Base-by-base conservation (phyloP, 345 rosid species). In the Linum usitatissimum region DNA sequence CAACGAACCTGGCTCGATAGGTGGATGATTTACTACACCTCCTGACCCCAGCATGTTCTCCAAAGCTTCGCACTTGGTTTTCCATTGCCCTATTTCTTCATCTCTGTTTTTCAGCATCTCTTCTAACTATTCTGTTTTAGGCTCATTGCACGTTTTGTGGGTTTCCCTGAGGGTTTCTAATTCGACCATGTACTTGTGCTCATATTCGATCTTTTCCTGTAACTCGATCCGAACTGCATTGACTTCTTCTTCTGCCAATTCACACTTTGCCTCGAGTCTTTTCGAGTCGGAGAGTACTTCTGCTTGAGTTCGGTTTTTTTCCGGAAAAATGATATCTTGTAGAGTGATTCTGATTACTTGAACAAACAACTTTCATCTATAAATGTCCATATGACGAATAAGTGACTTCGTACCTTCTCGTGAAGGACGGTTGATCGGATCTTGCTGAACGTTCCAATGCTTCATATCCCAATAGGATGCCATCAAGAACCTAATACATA, bases 191-290 rank as follows among this genome's bases (percentile, higher is more conserved):
- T 6, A 57, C 55, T 20, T 34, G 6, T 66, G 68, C 30, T 65
- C 77, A 40, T 23, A 71, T 45, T 71, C 66, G 18, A 64, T 61
- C 55, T 66, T 70, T 31, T 42, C 60, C 74, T 53, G 42, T 59
- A 60, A 72, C 64, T 28, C 68, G 61, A 55, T 71, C 68, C 28
- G 51, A 45, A 67, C 66, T 3, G 61, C 59, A 45, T 38, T 72
- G 64, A 72, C 48, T 56, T 68, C 66, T 68, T 76, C 80, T 40
- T 42, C 36, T 45, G 67, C 62, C 23, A 74, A 66, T 70, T 64
- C 10, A 45, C 51, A 45, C 51, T 13, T 36, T 59, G 66, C 31
- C 58, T 56, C 59, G 62, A 68, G 12, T 68, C 66, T 58, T 68
- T 61, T 49, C 64, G 68, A 9, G 67, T 73, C 66, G 63, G 68